A percentile compares a stretch with the other conserved stretches of the same genome.
phyloP scores from a whole-genome alignment of 352 stramenopile genomes.

The Phytophthora constricta region DNA sequence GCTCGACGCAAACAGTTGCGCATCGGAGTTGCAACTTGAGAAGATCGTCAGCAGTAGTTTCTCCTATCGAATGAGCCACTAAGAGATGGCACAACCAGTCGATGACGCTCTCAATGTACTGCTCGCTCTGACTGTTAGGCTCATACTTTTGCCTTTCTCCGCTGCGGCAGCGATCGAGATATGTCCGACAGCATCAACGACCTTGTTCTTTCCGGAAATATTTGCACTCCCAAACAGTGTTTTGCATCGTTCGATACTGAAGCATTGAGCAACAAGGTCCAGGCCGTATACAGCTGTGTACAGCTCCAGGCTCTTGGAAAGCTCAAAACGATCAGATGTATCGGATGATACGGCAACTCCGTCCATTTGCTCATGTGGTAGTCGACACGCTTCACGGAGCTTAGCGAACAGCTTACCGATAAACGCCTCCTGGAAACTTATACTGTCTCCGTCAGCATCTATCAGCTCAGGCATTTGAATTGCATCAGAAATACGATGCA shows the following conservation, averaged over 20 bases:
- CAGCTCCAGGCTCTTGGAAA: conserved; percentile 40
- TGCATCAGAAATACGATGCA: conserved; percentile 41
- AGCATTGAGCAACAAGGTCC: conserved; percentile 16
- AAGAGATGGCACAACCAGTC: conserved; percentile 37
- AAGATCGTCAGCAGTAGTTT: conserved; percentile 15
- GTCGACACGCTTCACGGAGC: conserved; percentile 2
- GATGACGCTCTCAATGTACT: conserved; percentile 27
- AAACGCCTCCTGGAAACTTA: conserved; percentile 6
- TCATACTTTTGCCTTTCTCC: conserved; percentile 8
- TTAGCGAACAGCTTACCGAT: conserved; percentile 16
- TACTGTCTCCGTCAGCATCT: conserved; percentile 13
- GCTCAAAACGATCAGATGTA: conserved; percentile 16
- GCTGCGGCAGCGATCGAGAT: conserved; percentile 15
- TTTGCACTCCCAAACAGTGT: conserved; percentile 17
- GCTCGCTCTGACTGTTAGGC: background rate
- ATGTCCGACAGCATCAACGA: conserved; percentile 21
- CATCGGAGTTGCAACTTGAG: conserved; percentile 21
- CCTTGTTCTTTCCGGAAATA: conserved; percentile 8
- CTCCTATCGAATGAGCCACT: conserved; percentile 2
- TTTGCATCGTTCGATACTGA: conserved; percentile 31
- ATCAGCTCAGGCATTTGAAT: conserved; percentile 44
- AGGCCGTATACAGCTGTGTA: conserved; percentile 25
- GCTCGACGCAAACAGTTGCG: conserved; percentile 23
- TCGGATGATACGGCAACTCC: background rate
- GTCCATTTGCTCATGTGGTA: background rate